These are phyloP conservation scores for Xylaria hypoxylon DNA, from an alignment of 2,329 filamentous ascomycete species.

Conservation along the genomic window DNA sequence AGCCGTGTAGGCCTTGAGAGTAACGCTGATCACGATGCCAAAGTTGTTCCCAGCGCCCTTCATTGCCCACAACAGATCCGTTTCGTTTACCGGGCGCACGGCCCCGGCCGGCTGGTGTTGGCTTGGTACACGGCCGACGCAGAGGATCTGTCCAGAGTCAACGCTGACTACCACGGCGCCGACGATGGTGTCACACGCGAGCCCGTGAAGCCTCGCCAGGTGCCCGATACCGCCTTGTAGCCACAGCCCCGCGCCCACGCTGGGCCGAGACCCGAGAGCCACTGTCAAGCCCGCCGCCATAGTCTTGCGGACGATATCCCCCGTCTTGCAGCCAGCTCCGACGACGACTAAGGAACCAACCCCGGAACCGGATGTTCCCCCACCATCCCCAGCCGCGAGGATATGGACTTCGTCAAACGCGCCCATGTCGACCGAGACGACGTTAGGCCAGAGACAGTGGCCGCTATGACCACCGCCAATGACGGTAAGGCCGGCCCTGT, in stretches of 20 bases:
- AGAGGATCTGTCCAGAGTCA: constrained; percentile 59
- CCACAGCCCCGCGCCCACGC: constrained; percentile 72
- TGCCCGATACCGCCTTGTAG: constrained; percentile 74
- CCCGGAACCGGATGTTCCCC: constrained; percentile 35
- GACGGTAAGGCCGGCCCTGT: constrained; percentile 60
- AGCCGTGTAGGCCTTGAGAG: constrained; percentile 60
- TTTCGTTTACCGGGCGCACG: constrained; percentile 59
- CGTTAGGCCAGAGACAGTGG: constrained; percentile 65
- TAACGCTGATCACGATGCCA: constrained; percentile 66
- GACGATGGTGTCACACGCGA: constrained; percentile 70
- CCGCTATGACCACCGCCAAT: constrained; percentile 70
- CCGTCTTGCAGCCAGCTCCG: constrained; percentile 67
- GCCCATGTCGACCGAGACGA: constrained; percentile 69
- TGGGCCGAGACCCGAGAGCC: constrained; percentile 70
- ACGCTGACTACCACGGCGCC: constrained; percentile 69
- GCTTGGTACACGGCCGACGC: constrained; percentile 63
- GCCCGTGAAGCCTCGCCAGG: constrained; percentile 65
- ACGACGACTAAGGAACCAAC: constrained; percentile 59
- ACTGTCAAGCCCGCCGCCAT: constrained; percentile 64
- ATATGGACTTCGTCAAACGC: constrained; percentile 65
- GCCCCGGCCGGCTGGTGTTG: constrained; percentile 56
- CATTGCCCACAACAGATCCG: constrained; percentile 66
- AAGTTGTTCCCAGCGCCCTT: constrained; percentile 71
- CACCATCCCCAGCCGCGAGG: constrained; percentile 43
- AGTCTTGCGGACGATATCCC: constrained; percentile 62